These are phyloP conservation scores for Debaryomyces psychrophilus DNA, from an alignment of 1,139 yeast species.

Conservation along the genomic window DNA sequence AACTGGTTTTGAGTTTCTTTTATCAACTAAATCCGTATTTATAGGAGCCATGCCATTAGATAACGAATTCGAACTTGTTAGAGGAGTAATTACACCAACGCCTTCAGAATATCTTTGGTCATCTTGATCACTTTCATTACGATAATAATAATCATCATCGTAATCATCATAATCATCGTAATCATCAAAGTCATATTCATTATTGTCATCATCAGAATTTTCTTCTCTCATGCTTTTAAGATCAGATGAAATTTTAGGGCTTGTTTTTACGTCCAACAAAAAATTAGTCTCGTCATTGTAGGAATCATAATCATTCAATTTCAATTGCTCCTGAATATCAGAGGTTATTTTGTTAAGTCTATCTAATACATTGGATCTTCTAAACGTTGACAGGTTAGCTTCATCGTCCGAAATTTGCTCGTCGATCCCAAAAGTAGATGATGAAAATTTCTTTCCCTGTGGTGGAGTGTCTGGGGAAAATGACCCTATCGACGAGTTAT, in stretches of 20 bases:
- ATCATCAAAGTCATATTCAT: conserved; percentile 11
- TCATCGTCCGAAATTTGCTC: not conserved
- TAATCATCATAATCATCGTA: conserved; percentile 13
- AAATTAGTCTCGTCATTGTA: conserved; percentile 5
- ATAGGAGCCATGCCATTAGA: conserved; percentile 19
- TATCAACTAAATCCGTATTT: conserved; percentile 17
- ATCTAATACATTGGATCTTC: conserved; percentile 45
- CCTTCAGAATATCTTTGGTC: conserved; percentile 1
- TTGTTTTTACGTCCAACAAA: not conserved
- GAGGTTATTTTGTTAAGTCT: conserved; percentile 44
- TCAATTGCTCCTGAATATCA: conserved; percentile 41
- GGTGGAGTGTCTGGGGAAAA: conserved; percentile 44
- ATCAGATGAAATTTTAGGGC: not conserved
- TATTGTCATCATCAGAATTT: conserved; percentile 23
- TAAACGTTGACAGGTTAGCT: not conserved
- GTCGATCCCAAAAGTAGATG: not conserved
- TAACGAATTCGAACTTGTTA: conserved; percentile 43
- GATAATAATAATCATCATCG: conserved; percentile 14
- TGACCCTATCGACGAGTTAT: conserved; percentile 32
- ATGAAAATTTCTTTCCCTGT: not conserved
- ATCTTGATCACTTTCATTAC: conserved; percentile 16
- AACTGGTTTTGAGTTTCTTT: conserved; percentile 40
- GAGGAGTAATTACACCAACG: conserved; percentile 30
- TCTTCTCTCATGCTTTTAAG: conserved; percentile 3
- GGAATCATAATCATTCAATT: conserved; percentile 25